Conservation (phyloP, 73 alveolate genomes). For the Stentor coeruleus region DNA sequence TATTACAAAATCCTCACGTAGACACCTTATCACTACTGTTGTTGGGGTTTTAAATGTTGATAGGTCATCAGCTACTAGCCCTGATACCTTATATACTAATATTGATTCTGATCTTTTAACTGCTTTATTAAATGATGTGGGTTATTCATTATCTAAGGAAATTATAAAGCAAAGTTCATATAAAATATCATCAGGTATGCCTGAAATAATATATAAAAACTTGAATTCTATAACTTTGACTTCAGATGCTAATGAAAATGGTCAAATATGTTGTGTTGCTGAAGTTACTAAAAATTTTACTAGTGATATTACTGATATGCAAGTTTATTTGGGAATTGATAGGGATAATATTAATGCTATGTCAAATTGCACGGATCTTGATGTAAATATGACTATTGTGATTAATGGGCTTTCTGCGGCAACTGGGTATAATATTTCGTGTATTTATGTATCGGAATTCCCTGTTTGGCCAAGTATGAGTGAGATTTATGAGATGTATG, state of each 20-base stretch:
- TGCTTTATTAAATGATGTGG: neutral
- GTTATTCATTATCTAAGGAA: no score
- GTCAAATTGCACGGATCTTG: constrained; percentile 7
- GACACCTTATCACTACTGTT: neutral
- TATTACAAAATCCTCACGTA: neutral
- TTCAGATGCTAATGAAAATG: neutral
- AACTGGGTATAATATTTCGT: neutral
- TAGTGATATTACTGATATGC: neutral
- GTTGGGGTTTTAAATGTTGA: neutral
- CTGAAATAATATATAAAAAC: no score
- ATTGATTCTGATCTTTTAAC: neutral
- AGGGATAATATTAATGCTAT: neutral
- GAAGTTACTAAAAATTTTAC: neutral
- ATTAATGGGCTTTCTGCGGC: neutral
- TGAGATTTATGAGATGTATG: neutral
- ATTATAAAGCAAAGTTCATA: no score
- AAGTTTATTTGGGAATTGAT: neutral
- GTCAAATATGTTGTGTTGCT: neutral
- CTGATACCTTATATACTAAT: neutral
- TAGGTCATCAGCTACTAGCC: neutral
- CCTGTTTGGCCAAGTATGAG: neutral
- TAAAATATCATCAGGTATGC: neutral
- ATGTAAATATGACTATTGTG: neutral
- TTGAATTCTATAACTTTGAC: neutral
- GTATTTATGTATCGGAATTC: neutral